Base-by-base conservation (phyloP, 1,284 basidiomycete genomes). In the Cutaneotrichosporon arboriforme region DNA sequence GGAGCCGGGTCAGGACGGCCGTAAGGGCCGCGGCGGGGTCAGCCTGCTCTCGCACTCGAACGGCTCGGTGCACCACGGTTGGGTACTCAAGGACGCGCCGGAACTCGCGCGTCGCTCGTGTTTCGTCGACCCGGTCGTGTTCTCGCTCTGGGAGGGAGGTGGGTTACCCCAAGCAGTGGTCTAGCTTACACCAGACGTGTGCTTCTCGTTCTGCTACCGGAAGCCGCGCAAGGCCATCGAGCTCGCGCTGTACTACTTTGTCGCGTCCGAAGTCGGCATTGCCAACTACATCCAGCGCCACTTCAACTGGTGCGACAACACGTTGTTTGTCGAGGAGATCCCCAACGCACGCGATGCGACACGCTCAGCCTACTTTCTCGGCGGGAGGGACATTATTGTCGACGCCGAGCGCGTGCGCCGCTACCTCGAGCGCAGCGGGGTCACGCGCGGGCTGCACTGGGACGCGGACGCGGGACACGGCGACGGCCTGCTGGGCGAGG, bases 121-220 rank as follows among this genome's bases (percentile, higher is more conserved):
- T 64, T 91, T 94, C 66, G 84, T 91, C 31, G 91, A 96, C 67
- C 90, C 91, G 7, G 77, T 79, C 18, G 72, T 73, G 1, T 92
- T 94, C 74, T 90, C 87, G 70, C 83, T 87, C 7, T 92, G 90
- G 89, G 88, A 91, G 78, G 88, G 88, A 51, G 84, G 85, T 85
- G 63, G 55, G 79, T 72, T 9, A 40, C 34, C 38, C 17, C 20
- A 8, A 1, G 22, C 39, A 13, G 14, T 22, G 17, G 33, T 33
- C 31, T 37, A 26, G 51, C 21, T 58, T 36, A 43, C 37, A 15
- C 8, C 64, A 85, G 88, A 91, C 70, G 83, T 92, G 15, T 91
- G 89, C 72, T 87, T 86, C 75, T 90, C 89, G 67, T 93, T 92
- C 70, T 77, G 90, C 45, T 91, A 92, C 72, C 80, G 83, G 10